These are phyloP conservation scores for Hypericum androsaemum DNA, from an alignment of 345 rosid species.

Conservation along the genomic window DNA sequence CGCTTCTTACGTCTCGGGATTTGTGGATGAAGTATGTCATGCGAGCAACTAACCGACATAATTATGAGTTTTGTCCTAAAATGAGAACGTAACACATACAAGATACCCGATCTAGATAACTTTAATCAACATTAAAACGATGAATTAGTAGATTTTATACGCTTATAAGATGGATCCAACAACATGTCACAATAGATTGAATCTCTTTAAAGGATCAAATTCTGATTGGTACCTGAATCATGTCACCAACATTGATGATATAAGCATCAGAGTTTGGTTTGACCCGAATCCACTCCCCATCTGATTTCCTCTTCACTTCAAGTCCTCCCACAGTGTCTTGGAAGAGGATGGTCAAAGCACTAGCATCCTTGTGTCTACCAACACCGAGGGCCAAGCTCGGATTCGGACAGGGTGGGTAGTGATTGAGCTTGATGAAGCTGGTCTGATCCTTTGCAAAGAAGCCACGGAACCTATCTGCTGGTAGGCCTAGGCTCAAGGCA, in stretches of 20 bases:
- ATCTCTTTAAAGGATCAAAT: neutral
- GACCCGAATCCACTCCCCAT: constrained; percentile 64
- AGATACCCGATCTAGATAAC: too few relatives aligned
- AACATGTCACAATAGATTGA: too few relatives aligned
- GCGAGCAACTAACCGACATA: too few relatives aligned
- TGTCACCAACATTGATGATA: constrained; percentile 43
- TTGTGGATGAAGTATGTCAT: too few relatives aligned
- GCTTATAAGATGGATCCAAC: too few relatives aligned
- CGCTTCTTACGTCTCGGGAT: too few relatives aligned
- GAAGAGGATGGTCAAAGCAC: constrained; percentile 59
- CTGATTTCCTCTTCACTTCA: constrained; percentile 54
- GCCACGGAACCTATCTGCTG: constrained; percentile 32
- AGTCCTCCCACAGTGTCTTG: constrained; percentile 85
- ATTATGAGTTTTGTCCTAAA: too few relatives aligned
- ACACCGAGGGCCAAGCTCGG: constrained; percentile 83
- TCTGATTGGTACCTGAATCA: constrained; percentile 17
- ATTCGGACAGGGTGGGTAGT: constrained; percentile 72
- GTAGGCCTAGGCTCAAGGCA: constrained; percentile 58
- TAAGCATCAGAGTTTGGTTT: constrained; percentile 44
- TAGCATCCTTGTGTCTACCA: constrained; percentile 76
- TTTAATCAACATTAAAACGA: too few relatives aligned
- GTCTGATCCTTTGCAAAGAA: constrained; percentile 52
- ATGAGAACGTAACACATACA: too few relatives aligned
- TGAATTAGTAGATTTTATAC: too few relatives aligned
- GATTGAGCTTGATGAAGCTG: constrained; percentile 49